Conservation (phyloP, 1,284 basidiomycete species). For the Microbotryomycetes sp. region DNA sequence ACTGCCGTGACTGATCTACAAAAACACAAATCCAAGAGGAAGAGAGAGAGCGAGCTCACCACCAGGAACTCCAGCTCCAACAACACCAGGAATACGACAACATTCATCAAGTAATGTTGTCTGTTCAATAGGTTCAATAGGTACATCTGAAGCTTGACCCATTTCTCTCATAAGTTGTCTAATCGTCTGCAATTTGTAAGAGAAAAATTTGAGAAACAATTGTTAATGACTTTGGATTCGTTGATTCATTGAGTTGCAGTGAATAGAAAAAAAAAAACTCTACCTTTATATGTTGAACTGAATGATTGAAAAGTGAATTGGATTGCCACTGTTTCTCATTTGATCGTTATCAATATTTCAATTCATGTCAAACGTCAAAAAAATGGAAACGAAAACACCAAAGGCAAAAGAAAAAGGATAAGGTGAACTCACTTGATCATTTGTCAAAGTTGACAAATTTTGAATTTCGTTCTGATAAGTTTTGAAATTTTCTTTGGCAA, state of each 20-base stretch:
- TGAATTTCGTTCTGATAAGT: conserved; percentile 1
- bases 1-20: too few species aligned
- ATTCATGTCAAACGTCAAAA: too few species aligned
- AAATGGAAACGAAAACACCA: too few species aligned
- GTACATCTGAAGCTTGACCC: conserved; percentile 70
- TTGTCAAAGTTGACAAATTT: background rate
- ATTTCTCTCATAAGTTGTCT: conserved; percentile 78
- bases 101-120: conserved; percentile 79
- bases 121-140: conserved; percentile 88
- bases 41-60: conserved; percentile 51
- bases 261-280: too few species aligned
- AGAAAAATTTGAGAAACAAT: background rate
- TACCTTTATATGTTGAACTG: too few species aligned
- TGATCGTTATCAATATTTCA: too few species aligned
- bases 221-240: background rate
- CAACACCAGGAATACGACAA: conserved; percentile 62
- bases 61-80: conserved; percentile 93
- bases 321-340: too few species aligned
- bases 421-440: conserved; percentile 8
- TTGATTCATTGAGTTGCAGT: background rate
- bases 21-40: background rate
- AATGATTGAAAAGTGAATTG: too few species aligned
- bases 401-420: too few species aligned
- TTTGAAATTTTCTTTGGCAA: background rate
- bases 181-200: conserved; percentile 52